Conservation (phyloP, 257 asterid genomes). For the Voacanga thouarsii region DNA sequence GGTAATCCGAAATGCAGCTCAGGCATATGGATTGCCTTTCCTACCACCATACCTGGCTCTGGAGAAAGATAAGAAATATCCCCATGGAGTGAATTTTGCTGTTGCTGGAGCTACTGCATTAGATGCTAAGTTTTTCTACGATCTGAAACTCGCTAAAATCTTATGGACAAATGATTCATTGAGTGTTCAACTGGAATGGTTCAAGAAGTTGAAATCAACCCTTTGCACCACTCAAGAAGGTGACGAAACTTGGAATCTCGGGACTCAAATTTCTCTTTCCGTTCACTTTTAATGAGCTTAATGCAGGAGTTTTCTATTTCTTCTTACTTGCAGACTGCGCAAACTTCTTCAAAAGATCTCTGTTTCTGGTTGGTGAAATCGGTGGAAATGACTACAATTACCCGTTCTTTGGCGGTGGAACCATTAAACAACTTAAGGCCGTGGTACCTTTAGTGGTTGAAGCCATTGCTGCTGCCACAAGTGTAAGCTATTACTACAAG, state of each 20-base stretch:
- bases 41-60: slow-evolving; percentile 56
- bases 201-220: slow-evolving; percentile 52
- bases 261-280: not conserved
- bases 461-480: slow-evolving; percentile 43
- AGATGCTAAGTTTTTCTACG: slow-evolving; percentile 60
- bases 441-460: slow-evolving; percentile 64
- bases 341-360: slow-evolving; percentile 41
- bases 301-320: not conserved
- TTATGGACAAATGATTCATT: slow-evolving; percentile 67
- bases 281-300: not conserved
- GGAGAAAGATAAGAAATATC: slow-evolving; percentile 29
- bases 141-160: slow-evolving; percentile 42
- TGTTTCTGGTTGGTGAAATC: slow-evolving; percentile 81
- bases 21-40: slow-evolving; percentile 72
- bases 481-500: slow-evolving; percentile 32
- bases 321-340: slow-evolving; percentile 42
- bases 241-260: slow-evolving; percentile 5
- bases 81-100: slow-evolving; percentile 78
- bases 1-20: slow-evolving; percentile 36
- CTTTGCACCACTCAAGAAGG: slow-evolving; percentile 58
- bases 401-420: slow-evolving; percentile 59
- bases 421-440: slow-evolving; percentile 44
- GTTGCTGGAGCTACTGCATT: slow-evolving; percentile 86
- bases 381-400: slow-evolving; percentile 92
- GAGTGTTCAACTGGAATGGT: slow-evolving; percentile 67